These are phyloP conservation scores for Myxozyma mucilagina DNA, from an alignment of 805 yeast genomes.

Conservation along the genomic window DNA sequence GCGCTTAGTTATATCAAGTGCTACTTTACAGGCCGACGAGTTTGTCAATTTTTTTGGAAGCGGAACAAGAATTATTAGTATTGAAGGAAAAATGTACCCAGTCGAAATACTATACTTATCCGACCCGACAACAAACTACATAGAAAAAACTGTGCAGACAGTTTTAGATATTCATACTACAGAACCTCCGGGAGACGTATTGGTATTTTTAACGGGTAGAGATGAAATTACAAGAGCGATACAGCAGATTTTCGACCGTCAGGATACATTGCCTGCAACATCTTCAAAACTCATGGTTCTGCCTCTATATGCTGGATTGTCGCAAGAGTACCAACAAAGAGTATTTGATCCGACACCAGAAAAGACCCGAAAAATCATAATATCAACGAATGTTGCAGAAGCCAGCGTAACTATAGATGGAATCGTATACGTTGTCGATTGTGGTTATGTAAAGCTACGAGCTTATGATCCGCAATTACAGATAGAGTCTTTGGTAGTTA, in stretches of 20 bases:
- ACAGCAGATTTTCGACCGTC: conserved; percentile 48
- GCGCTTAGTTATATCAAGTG: conserved; percentile 77
- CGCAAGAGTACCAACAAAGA: conserved; percentile 64
- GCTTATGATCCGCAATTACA: conserved; percentile 74
- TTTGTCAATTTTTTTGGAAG: conserved; percentile 68
- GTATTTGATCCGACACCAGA: conserved; percentile 55
- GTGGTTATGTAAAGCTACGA: conserved; percentile 75
- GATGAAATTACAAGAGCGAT: conserved; percentile 75
- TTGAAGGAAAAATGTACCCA: conserved; percentile 82
- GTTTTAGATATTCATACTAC: conserved; percentile 75
- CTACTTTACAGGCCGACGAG: conserved; percentile 76
- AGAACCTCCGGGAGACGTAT: conserved; percentile 86
- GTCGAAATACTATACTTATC: conserved; percentile 67
- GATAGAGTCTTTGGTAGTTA: conserved; percentile 66
- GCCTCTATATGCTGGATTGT: conserved; percentile 76
- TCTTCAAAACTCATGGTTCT: conserved; percentile 56
- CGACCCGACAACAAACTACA: conserved; percentile 65
- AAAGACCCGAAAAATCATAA: conserved; percentile 64
- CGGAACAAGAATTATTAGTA: conserved; percentile 37
- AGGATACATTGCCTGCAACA: conserved; percentile 54
- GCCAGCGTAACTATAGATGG: conserved; percentile 86
- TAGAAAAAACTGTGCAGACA: conserved; percentile 72
- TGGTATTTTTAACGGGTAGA: conserved; percentile 87
- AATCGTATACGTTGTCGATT: conserved; percentile 70
- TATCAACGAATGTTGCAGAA: conserved; percentile 86